Percentiles rank a stretch among this genome's conserved stretches.
These are phyloP conservation scores for Celoporthe dispersa DNA, from an alignment of 2,329 filamentous ascomycete genomes.

Conservation along the genomic window DNA sequence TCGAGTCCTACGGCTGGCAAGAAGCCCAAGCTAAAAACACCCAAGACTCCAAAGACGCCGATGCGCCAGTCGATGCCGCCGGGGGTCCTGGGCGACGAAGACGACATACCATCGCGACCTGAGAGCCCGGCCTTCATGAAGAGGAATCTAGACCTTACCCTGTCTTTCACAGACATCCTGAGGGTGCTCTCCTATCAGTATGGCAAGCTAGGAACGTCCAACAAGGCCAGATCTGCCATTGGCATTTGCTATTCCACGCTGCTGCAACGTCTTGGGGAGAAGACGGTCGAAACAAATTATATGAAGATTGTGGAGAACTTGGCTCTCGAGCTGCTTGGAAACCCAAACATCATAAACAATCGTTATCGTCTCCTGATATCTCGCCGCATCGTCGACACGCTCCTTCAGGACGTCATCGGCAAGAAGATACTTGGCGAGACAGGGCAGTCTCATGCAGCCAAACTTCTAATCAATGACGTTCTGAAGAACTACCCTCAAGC, in stretches of 20 bases:
- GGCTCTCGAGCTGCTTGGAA: slow-evolving; percentile 78
- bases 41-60: slow-evolving; percentile 43
- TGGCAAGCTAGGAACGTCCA: slow-evolving; percentile 75
- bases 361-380: slow-evolving; percentile 86
- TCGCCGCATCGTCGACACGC: slow-evolving; percentile 79
- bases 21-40: slow-evolving; percentile 65
- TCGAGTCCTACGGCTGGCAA: slow-evolving; percentile 59
- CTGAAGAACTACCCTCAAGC: slow-evolving; percentile 94
- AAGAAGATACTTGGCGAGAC: slow-evolving; percentile 84
- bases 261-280: slow-evolving; percentile 77
- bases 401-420: slow-evolving; percentile 84
- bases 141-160: slow-evolving; percentile 72
- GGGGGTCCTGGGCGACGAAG: slow-evolving; percentile 70
- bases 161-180: slow-evolving; percentile 79
- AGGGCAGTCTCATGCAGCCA: slow-evolving; percentile 82
- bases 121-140: slow-evolving; percentile 74
- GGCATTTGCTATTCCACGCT: slow-evolving; percentile 86
- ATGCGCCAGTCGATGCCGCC: slow-evolving; percentile 52
- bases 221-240: slow-evolving; percentile 79
- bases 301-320: slow-evolving; percentile 79
- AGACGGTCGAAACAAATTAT: slow-evolving; percentile 82
- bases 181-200: slow-evolving; percentile 82
- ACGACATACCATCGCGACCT: slow-evolving; percentile 68
- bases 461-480: slow-evolving; percentile 80
- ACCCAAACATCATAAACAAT: slow-evolving; percentile 76